These are phyloP conservation scores for Colletotrichum zoysiae DNA, from an alignment of 2,329 filamentous ascomycete species.

Conservation along the genomic window DNA sequence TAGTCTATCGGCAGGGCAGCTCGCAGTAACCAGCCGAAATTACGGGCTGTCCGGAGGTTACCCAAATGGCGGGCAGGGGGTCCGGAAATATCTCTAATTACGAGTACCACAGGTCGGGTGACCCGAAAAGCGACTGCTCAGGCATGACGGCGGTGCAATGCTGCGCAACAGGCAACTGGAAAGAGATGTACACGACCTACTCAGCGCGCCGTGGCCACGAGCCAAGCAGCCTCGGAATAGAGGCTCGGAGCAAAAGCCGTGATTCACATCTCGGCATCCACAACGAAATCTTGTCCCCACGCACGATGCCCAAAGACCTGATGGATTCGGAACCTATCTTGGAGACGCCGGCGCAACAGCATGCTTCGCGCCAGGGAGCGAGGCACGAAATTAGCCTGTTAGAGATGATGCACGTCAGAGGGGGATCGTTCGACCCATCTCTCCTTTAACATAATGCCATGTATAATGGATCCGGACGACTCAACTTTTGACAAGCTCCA, in stretches of 20 bases:
- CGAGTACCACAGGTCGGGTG: slow-evolving; percentile 9
- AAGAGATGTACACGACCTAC: background rate
- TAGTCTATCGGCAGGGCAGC: slow-evolving; percentile 1
- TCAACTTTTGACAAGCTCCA: background rate
- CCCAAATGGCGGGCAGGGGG: slow-evolving; percentile 9
- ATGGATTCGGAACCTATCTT: background rate
- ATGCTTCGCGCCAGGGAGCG: slow-evolving; percentile 17
- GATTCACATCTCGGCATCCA: slow-evolving; percentile 2
- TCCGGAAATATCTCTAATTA: slow-evolving; percentile 1
- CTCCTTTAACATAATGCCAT: slow-evolving; percentile 17
- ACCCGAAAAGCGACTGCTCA: slow-evolving; percentile 5
- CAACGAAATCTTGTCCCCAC: slow-evolving; percentile 2
- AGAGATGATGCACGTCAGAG: slow-evolving; percentile 38
- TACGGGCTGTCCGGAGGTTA: slow-evolving; percentile 25
- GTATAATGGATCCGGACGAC: slow-evolving; percentile 11
- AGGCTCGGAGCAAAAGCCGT: slow-evolving; percentile 18
- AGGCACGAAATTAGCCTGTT: slow-evolving; percentile 28
- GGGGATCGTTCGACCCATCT: slow-evolving; percentile 21
- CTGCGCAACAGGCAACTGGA: background rate
- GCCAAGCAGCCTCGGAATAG: slow-evolving; percentile 16
- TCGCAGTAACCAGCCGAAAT: slow-evolving; percentile 3
- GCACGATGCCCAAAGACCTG: background rate
- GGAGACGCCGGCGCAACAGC: slow-evolving; percentile 15
- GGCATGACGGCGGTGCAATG: background rate
- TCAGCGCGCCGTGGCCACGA: background rate